phyloP scores from a whole-genome alignment of 257 asterid genomes.

The Eustoma russellianum region DNA sequence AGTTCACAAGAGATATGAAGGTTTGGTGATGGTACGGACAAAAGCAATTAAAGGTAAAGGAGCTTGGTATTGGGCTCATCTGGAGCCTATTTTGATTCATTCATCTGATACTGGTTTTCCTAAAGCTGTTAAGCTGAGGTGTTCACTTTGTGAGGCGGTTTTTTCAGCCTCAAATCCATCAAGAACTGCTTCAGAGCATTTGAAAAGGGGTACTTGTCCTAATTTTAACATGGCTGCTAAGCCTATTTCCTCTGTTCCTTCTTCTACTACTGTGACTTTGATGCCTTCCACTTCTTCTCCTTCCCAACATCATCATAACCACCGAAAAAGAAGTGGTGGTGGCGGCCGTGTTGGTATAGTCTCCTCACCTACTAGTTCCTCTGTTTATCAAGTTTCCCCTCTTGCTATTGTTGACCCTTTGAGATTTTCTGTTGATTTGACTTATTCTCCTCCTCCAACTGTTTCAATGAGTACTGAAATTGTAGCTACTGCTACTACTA shows the following conservation, averaged over 20 bases:
- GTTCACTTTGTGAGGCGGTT: slow-evolving; percentile 84
- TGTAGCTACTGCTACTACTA: slow-evolving; percentile 25
- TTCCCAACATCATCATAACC: slow-evolving; percentile 21
- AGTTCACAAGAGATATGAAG: slow-evolving; percentile 79
- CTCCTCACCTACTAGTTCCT: slow-evolving; percentile 1
- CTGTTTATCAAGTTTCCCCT: slow-evolving; percentile 38
- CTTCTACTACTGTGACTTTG: slow-evolving; percentile 8
- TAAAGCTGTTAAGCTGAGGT: slow-evolving; percentile 83
- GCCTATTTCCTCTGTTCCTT: slow-evolving; percentile 62
- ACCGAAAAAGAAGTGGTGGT: slow-evolving; percentile 28
- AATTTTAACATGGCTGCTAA: slow-evolving; percentile 55
- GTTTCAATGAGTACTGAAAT: slow-evolving; percentile 34
- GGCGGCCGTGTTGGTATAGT: slow-evolving; percentile 7
- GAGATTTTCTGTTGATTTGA: slow-evolving; percentile 52
- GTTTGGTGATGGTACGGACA: slow-evolving; percentile 69
- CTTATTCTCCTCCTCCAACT: slow-evolving; percentile 29
- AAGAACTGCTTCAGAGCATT: slow-evolving; percentile 95
- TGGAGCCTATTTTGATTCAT: slow-evolving; percentile 80
- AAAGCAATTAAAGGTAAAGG: slow-evolving; percentile 96
- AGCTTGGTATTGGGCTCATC: slow-evolving; percentile 99
- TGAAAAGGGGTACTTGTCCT: slow-evolving; percentile 90
- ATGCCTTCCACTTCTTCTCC: slow-evolving; percentile 13
- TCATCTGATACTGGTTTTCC: slow-evolving; percentile 71
- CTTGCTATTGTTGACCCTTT: slow-evolving; percentile 68
- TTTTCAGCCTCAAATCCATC: slow-evolving; percentile 98